Base-by-base conservation (phyloP, 2,329 filamentous ascomycete genomes). In the Scytalidium lignicola region DNA sequence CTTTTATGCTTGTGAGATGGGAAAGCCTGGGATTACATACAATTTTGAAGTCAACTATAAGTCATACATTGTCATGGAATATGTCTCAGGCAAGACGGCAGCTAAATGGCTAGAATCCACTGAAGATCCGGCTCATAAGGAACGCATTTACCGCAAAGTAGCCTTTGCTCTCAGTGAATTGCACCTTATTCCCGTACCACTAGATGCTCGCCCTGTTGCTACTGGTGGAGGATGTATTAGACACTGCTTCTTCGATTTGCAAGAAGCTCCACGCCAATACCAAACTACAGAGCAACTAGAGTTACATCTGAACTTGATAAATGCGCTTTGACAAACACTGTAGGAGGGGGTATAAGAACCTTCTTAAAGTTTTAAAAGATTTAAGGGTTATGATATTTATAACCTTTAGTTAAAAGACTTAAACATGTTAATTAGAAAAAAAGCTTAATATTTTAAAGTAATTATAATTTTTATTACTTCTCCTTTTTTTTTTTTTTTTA, bases 261-360 rank as follows among this genome's bases (percentile, higher is more conserved):
- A 39, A 28, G 6, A 26, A 26, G 51, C 55, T 26, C 26, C 48
- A 3, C 46, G 50, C 20, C 56, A 53, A 32, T 57, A 57, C 43
- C 15, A 57, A 37, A 56, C 42, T 18, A 42, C 48, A 15, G 41
- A 50, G 4, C 51, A 58, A n/a, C 40, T 58, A 7, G 50, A 58
- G 43, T 10, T 51, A 9, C 53, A 57, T 49, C 28, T 56, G 32
- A 58, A 58, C 20, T 4, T 44, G 10, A 55, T 57, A 50, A 42
- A n/a, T n/a, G n/a, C n/a, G n/a, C n/a, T n/a, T n/a, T n/a, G n/a
- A n/a, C n/a, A n/a, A n/a, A n/a, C n/a, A n/a, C n/a, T n/a, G n/a
- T n/a, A n/a, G n/a, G n/a, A n/a, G n/a, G n/a, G n/a, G n/a, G n/a
- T n/a, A n/a, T n/a, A n/a, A n/a, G n/a, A n/a, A n/a, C n/a, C n/a